phyloP scores from a whole-genome alignment of 108 stramenopile genomes.

The Nitzschia palea region DNA sequence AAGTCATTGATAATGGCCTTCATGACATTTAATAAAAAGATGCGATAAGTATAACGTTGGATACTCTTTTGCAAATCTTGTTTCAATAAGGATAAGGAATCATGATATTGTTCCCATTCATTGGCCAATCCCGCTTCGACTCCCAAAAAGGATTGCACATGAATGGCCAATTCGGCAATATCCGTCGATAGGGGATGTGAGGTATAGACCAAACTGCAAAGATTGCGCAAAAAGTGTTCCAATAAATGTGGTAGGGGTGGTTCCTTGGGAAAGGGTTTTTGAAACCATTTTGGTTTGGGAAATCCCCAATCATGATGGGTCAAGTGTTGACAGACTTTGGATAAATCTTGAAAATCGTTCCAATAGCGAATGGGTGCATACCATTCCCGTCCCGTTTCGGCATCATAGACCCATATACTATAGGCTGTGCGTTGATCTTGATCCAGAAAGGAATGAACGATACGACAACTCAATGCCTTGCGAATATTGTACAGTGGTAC shows the following conservation, averaged over 20 bases:
- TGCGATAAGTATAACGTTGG: slow-evolving; percentile 70
- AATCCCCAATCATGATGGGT: slow-evolving; percentile 53
- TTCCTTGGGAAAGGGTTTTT: not conserved
- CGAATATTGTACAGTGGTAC: slow-evolving; percentile 75
- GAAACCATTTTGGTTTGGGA: slow-evolving; percentile 22
- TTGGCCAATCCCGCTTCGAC: slow-evolving; percentile 26
- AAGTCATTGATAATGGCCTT: slow-evolving; percentile 62
- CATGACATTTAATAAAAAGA: slow-evolving; percentile 73
- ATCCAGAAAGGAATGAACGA: slow-evolving; percentile 74
- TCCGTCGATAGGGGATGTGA: slow-evolving; percentile 50
- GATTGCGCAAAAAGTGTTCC: slow-evolving; percentile 63
- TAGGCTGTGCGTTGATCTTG: slow-evolving; percentile 49
- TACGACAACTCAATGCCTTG: slow-evolving; percentile 73
- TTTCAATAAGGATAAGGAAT: too few relatives aligned
- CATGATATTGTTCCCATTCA: not conserved
- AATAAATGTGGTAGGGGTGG: slow-evolving; percentile 33
- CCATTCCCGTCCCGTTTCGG: slow-evolving; percentile 78
- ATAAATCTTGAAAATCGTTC: slow-evolving; percentile 77
- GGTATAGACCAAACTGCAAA: slow-evolving; percentile 62
- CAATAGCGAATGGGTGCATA: slow-evolving; percentile 83
- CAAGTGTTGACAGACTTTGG: slow-evolving; percentile 31
- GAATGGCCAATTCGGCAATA: slow-evolving; percentile 68
- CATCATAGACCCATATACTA: slow-evolving; percentile 84
- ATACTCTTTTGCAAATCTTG: slow-evolving; percentile 66
- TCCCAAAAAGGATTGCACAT: slow-evolving; percentile 86